phyloP scores from a whole-genome alignment of 2,329 filamentous ascomycete species.

The Apiospora hydei region DNA sequence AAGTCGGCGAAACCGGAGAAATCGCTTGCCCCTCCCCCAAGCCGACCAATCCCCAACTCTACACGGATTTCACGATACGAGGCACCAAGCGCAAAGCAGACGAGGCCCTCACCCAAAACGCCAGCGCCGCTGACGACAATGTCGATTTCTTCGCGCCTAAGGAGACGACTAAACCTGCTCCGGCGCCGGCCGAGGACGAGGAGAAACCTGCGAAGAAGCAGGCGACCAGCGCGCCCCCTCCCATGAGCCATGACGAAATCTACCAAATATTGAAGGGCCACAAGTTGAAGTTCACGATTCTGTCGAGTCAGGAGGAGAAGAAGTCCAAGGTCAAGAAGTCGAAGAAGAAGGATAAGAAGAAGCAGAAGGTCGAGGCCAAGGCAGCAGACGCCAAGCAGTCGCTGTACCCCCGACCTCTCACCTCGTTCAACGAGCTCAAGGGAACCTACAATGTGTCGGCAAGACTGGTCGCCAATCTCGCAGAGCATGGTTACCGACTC shows the following conservation, averaged over 20 bases:
- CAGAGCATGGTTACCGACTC: conserved; percentile 81
- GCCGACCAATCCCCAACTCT: conserved; percentile 72
- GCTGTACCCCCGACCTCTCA: conserved; percentile 81
- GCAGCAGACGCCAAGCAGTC: conserved; percentile 63
- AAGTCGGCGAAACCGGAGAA: conserved; percentile 52
- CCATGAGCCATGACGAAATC: conserved; percentile 73
- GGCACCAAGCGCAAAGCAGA: conserved; percentile 65
- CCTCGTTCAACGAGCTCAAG: conserved; percentile 76
- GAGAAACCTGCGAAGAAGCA: conserved; percentile 35
- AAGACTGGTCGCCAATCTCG: conserved; percentile 78
- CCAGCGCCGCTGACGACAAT: conserved; percentile 49
- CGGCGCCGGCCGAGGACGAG: conserved; percentile 32
- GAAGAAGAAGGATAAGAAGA: conserved; percentile 62
- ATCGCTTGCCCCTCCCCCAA: conserved; percentile 47
- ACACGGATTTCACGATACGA: conserved; percentile 58
- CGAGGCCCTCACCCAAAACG: conserved; percentile 39
- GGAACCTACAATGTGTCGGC: conserved; percentile 75
- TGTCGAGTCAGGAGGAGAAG: conserved; percentile 60
- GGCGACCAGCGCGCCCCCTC: conserved; percentile 38
- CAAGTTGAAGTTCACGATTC: conserved; percentile 82
- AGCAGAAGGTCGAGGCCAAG: conserved; percentile 51
- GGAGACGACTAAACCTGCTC: conserved; percentile 37
- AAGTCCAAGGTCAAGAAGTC: conserved; percentile 58
- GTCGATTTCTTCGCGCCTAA: conserved; percentile 68
- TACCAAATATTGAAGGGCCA: conserved; percentile 79